phyloP scores from a whole-genome alignment of 2,329 filamentous ascomycete species.

The Sordariomycetes sp. region DNA sequence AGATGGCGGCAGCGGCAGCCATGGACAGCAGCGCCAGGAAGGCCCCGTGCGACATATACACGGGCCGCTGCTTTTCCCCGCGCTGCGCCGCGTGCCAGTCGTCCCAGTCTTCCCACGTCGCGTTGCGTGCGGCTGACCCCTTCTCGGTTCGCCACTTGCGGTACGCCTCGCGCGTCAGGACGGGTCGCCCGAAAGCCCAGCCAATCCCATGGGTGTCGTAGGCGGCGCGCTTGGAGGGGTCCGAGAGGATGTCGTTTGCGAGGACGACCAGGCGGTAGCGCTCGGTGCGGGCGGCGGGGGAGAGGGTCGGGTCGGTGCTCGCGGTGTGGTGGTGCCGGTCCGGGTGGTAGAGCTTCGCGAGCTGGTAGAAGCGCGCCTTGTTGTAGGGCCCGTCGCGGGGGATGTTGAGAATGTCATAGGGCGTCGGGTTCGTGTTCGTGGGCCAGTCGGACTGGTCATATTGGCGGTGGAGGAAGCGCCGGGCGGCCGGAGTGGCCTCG shows the following conservation, averaged over 20 bases:
- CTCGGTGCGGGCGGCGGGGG: conserved; percentile 42
- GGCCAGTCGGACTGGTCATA: conserved; percentile 27
- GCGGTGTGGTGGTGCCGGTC: conserved; percentile 32
- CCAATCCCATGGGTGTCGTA: conserved; percentile 77
- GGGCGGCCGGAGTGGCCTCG: not conserved
- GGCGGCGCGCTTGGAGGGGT: conserved; percentile 61
- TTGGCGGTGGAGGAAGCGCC: not conserved
- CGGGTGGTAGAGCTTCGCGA: conserved; percentile 94
- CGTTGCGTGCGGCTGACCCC: conserved; percentile 49
- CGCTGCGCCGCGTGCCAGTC: conserved; percentile 51
- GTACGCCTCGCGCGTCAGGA: conserved; percentile 25
- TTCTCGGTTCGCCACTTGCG: conserved; percentile 31
- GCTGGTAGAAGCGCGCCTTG: conserved; percentile 74
- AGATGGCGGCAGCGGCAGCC: conserved; percentile 49
- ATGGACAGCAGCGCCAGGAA: conserved; percentile 65
- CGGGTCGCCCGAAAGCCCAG: conserved; percentile 50
- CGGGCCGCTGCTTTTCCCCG: conserved; percentile 34
- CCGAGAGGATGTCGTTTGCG: conserved; percentile 77
- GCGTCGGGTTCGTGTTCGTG: conserved; percentile 45
- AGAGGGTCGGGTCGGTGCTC: conserved; percentile 8
- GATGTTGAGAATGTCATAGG: conserved; percentile 74
- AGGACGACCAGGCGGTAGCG: conserved; percentile 81
- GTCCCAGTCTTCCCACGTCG: conserved; percentile 98
- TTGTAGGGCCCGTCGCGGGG: conserved; percentile 50
- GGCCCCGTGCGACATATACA: conserved; percentile 64